A percentile compares a stretch with the other conserved stretches of the same genome.
Evolutionary conservation across 176 grass and related monocot species (phyloP).

Genomic region (Oryza officinalis): DNA sequence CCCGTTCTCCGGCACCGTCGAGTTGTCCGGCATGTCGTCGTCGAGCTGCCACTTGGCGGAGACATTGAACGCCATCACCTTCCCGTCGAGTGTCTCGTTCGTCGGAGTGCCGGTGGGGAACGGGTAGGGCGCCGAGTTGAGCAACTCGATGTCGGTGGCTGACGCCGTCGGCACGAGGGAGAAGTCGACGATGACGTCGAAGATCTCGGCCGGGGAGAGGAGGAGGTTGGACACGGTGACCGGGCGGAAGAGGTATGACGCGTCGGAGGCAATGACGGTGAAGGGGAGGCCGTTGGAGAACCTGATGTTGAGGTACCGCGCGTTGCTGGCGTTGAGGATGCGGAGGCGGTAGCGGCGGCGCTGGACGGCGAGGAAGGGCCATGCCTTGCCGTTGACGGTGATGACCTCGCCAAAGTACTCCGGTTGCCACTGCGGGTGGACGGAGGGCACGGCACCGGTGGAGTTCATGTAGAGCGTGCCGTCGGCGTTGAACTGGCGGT

Average conservation of each 20-base stretch:
- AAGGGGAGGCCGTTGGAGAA: no score
- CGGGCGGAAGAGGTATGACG: neutral
- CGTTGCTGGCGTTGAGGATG: conserved; percentile 82
- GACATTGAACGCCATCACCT: conserved; percentile 46
- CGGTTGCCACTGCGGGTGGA: conserved; percentile 67
- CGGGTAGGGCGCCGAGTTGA: conserved; percentile 39
- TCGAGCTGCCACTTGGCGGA: neutral
- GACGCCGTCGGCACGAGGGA: neutral
- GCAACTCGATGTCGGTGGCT: conserved; percentile 21
- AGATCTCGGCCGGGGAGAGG: no score
- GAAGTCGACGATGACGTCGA: no score
- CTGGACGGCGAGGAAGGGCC: conserved; percentile 47
- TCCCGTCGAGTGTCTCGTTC: conserved; percentile 5
- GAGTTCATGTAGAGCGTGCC: conserved; percentile 58
- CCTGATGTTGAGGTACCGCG: conserved; percentile 24
- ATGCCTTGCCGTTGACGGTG: conserved; percentile 62
- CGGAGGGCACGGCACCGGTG: conserved; percentile 43
- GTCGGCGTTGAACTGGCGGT: conserved; percentile 44
- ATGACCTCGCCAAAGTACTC: conserved; percentile 61
- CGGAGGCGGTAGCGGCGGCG: conserved; percentile 62
- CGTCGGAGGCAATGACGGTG: neutral
- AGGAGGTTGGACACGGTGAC: no score
- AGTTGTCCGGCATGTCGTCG: conserved; percentile 29
- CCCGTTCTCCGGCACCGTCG: conserved; percentile 21
- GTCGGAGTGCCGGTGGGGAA: conserved; percentile 16